These are phyloP conservation scores for Leccinum pachyderme DNA, from an alignment of 1,284 basidiomycete species.

Conservation along the genomic window DNA sequence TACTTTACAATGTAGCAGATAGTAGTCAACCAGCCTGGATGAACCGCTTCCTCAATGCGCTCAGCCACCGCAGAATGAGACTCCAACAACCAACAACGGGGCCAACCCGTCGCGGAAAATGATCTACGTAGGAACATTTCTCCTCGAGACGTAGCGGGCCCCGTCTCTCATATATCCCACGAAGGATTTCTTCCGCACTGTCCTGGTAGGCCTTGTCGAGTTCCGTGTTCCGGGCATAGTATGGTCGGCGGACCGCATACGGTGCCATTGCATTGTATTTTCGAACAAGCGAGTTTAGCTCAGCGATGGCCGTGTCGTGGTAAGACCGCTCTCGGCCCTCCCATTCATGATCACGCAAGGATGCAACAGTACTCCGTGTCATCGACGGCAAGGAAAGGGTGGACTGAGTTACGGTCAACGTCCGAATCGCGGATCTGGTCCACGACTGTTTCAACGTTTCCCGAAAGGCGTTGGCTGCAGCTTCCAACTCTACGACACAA, in stretches of 20 bases:
- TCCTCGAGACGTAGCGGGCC: slow-evolving; percentile 4
- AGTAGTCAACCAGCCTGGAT: slow-evolving; percentile 9
- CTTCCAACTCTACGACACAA: slow-evolving; percentile 48
- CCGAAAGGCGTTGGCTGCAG: slow-evolving; percentile 61
- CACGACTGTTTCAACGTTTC: slow-evolving; percentile 61
- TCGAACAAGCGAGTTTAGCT: slow-evolving; percentile 73
- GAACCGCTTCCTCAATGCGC: slow-evolving; percentile 8
- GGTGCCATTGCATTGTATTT: slow-evolving; percentile 82
- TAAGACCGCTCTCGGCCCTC: slow-evolving; percentile 66
- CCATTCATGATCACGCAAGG: slow-evolving; percentile 73
- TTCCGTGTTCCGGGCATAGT: slow-evolving; percentile 57
- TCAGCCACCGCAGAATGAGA: slow-evolving; percentile 28
- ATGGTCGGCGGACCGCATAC: slow-evolving; percentile 63
- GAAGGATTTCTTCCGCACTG: slow-evolving; percentile 52
- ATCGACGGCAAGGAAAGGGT: slow-evolving; percentile 41
- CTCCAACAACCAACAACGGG: slow-evolving; percentile 7
- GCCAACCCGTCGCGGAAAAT: neutral
- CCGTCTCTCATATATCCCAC: slow-evolving; percentile 37
- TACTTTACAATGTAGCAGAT: neutral
- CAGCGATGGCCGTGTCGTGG: slow-evolving; percentile 66
- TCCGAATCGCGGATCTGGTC: slow-evolving; percentile 63
- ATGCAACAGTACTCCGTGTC: slow-evolving; percentile 43
- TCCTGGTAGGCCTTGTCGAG: slow-evolving; percentile 56
- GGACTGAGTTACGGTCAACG: slow-evolving; percentile 50
- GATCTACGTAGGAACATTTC: neutral